Conservation (phyloP, 768 basidiomycete species). For the Tulasnella sp. region DNA sequence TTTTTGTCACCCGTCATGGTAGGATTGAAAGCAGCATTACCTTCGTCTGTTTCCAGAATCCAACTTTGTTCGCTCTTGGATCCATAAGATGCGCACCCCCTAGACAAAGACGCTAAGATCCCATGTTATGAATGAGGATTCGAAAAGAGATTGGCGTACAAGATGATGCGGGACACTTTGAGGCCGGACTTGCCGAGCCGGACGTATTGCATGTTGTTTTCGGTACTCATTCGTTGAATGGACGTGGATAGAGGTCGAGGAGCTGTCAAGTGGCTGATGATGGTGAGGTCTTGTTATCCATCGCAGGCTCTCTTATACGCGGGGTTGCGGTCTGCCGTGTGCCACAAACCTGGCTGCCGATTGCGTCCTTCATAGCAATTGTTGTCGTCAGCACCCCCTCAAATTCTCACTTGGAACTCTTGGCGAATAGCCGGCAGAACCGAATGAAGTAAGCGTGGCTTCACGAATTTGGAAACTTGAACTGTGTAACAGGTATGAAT, state of each 20-base stretch:
- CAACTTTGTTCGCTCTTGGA: conserved; percentile 15
- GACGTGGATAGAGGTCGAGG: background rate
- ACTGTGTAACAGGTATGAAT: background rate
- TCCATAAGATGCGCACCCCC: conserved; percentile 2
- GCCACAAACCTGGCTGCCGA: background rate
- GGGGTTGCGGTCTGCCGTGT: background rate
- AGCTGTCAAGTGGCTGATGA: background rate
- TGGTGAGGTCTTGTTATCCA: background rate
- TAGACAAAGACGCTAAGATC: background rate
- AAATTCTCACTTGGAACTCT: background rate
- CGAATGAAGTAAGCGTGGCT: background rate
- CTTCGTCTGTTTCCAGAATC: background rate
- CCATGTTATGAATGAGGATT: background rate
- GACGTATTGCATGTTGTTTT: conserved; percentile 17
- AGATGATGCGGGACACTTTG: conserved; percentile 12
- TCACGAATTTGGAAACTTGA: background rate
- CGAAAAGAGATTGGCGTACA: background rate
- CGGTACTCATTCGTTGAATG: background rate
- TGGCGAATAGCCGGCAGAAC: background rate
- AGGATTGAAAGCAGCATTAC: background rate
- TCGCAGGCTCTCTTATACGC: background rate
- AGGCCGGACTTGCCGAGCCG: conserved; percentile 14
- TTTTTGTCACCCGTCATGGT: background rate
- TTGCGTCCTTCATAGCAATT: background rate
- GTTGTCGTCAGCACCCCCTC: background rate